These are phyloP conservation scores for Triticum monococcum DNA, from an alignment of 176 grass and related monocot genomes.

Conservation along the genomic window DNA sequence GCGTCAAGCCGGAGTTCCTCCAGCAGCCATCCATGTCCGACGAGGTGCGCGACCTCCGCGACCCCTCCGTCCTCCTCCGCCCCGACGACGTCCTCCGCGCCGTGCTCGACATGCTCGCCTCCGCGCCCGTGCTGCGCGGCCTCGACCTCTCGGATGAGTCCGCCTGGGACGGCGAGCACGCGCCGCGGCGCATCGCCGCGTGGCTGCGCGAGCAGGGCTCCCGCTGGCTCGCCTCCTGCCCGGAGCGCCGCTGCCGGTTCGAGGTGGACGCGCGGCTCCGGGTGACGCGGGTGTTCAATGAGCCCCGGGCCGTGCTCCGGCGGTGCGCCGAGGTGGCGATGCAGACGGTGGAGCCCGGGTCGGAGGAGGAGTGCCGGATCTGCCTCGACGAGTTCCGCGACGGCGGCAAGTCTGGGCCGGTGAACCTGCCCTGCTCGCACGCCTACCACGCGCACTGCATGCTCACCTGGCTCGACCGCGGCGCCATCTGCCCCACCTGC, in stretches of 20 bases:
- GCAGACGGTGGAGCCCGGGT: slow-evolving; percentile 1
- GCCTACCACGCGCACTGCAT: background rate
- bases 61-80: slow-evolving; percentile 10
- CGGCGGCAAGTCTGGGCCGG: background rate
- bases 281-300: background rate
- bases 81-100: slow-evolving; percentile 3
- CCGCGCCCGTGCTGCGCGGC: background rate
- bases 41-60: background rate
- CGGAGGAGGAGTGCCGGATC: slow-evolving; percentile 15
- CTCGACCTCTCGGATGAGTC: background rate
- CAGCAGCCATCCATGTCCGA: background rate
- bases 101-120: slow-evolving; percentile 12
- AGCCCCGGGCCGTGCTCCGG: background rate
- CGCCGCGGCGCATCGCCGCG: background rate
- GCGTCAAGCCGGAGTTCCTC: background rate
- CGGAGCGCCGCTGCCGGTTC: background rate
- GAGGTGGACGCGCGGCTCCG: slow-evolving; percentile 5
- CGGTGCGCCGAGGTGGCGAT: slow-evolving; percentile 3
- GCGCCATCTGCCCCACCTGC: background rate
- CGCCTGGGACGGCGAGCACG: background rate
- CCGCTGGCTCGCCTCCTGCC: background rate
- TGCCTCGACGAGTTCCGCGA: background rate
- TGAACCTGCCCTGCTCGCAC: slow-evolving; percentile 8
- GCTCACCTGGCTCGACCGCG: slow-evolving; percentile 12
- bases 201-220: slow-evolving; percentile 8